These are phyloP conservation scores for Phytophthora quininea DNA, from an alignment of 352 stramenopile genomes.

Conservation along the genomic window DNA sequence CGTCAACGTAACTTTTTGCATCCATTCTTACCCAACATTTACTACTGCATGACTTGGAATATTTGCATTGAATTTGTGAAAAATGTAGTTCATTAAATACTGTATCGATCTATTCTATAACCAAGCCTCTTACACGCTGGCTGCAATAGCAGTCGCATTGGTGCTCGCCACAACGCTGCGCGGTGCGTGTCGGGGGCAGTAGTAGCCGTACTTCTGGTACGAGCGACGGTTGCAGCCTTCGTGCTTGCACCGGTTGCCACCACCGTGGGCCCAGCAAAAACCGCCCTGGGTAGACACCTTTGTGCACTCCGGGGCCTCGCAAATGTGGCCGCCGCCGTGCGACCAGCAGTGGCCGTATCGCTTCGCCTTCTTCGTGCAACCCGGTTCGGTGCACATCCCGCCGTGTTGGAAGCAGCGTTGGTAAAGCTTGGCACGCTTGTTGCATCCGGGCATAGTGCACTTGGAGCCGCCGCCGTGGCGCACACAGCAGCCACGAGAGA, in stretches of 20 bases:
- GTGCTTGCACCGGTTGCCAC: conserved; percentile 64
- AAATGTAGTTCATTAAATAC: conserved; percentile 24
- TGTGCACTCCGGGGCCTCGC: conserved; percentile 52
- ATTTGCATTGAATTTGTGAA: neutral
- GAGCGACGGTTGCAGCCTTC: conserved; percentile 64
- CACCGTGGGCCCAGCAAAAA: conserved; percentile 77
- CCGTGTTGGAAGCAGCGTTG: conserved; percentile 73
- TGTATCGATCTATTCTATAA: conserved; percentile 11
- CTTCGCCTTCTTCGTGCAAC: conserved; percentile 66
- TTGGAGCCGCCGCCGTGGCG: conserved; percentile 60
- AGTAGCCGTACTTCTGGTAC: conserved; percentile 78
- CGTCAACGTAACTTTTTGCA: too few species aligned
- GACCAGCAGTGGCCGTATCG: conserved; percentile 73
- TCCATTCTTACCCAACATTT: too few species aligned
- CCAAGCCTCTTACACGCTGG: neutral
- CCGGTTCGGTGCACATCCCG: conserved; percentile 62
- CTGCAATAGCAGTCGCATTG: neutral
- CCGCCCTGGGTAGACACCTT: conserved; percentile 73
- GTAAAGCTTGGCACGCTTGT: conserved; percentile 70
- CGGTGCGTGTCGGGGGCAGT: conserved; percentile 53
- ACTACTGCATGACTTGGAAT: neutral
- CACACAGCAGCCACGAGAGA: conserved; percentile 58
- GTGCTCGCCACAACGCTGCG: conserved; percentile 11
- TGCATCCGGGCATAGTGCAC: conserved; percentile 51
- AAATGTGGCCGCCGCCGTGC: conserved; percentile 66